phyloP scores from a whole-genome alignment of 768 basidiomycete genomes.

The Collybia nuda region DNA sequence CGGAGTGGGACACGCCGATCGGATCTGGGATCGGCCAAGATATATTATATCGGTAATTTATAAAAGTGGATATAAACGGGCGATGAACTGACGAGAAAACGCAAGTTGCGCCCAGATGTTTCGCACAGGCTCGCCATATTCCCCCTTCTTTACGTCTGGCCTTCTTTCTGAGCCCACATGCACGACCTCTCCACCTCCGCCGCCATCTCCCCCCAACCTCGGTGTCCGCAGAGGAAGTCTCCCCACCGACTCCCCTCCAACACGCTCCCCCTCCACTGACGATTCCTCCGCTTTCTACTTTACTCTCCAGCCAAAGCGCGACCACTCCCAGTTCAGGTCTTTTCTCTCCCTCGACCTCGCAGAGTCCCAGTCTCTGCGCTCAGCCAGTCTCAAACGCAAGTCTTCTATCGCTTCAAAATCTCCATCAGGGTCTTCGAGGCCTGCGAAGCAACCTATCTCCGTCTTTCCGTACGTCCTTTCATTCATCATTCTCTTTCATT shows the following conservation, averaged over 20 bases:
- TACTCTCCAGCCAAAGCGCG: conserved; percentile 42
- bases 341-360: conserved; percentile 73
- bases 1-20: neutral
- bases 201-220: conserved; percentile 11
- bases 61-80: neutral
- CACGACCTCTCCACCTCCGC: conserved; percentile 11
- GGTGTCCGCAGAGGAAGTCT: conserved; percentile 33
- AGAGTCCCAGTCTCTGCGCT: conserved; percentile 43
- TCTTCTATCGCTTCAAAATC: conserved; percentile 17
- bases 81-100: too few relatives aligned
- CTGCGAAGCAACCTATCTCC: conserved; percentile 8
- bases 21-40: neutral
- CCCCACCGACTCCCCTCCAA: conserved; percentile 26
- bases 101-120: conserved; percentile 37
- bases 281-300: conserved; percentile 45
- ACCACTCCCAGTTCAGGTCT: conserved; percentile 44
- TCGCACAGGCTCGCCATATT: conserved; percentile 49
- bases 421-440: conserved; percentile 5
- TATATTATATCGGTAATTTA: too few relatives aligned
- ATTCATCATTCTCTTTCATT: neutral
- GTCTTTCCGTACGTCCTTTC: conserved; percentile 21
- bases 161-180: conserved; percentile 38
- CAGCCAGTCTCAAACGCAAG: conserved; percentile 35
- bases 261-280: conserved; percentile 15
- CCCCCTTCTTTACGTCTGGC: conserved; percentile 66